Evolutionary conservation across 305 asterid species (phyloP), one percentile per base, ranked within the genome.

Genomic region (Plantago coronopus): DNA sequence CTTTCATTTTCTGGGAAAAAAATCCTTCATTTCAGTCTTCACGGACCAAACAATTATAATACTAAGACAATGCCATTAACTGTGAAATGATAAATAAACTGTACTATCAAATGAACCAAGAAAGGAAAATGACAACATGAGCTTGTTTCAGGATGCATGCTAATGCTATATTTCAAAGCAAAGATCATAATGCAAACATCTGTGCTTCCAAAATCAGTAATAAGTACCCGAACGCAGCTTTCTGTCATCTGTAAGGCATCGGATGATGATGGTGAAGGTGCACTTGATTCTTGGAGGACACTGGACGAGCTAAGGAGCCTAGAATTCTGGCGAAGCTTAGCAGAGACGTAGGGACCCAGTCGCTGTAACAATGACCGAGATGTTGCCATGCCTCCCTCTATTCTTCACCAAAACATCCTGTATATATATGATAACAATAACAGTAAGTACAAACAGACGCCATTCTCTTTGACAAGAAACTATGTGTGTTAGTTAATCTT

Each of bases 161-260:
- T 31, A 17, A 47, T 31, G 15, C 59, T n/a, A 55, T 21, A 37
- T 56, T 17, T 29, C 48, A 34, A 15, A 11, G 20, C 58, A 8
- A 31, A 64, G 17, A 3, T 17, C 49, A 17, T 34, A 57, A 3
- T 11, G 9, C 3, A 37, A 40, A 34, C 31, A 57, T 13, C 3
- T 9, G 5, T 31, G 25, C 13, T 38, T 34, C 46, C 2, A 40
- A 29, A 16, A 10, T 10, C 56, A 25, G 46, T 48, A 46, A 57
- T 61, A 37, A 54, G 37, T 84, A 91, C 98, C 85, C 83, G 76
- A 57, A 88, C 79, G 72, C 98, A 91, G 72, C 76, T 81, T 5
- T 84, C 91, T 57, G 93, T 84, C 81, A 91, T 59, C 34, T 79
- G 76, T 21, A 88, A 72, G 48, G 77, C 67, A 19, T 80, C 86